Evolutionary conservation across 2,329 filamentous ascomycete species (phyloP), one percentile per base, ranked within the genome.

Genomic region (Penicillium expansum): DNA sequence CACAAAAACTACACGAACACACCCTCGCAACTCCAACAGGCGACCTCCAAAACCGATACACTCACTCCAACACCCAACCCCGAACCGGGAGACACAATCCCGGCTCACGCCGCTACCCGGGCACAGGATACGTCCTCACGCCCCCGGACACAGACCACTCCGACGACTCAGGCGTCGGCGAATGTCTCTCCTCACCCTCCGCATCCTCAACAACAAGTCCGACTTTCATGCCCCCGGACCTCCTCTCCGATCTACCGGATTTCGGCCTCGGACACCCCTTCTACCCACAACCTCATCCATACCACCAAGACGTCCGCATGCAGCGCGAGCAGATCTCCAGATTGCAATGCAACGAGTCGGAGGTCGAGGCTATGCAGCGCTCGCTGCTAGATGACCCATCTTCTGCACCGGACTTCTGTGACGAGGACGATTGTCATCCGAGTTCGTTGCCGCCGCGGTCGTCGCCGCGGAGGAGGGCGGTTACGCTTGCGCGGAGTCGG

Each of bases 171-270:
- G 69, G 73, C 38, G 67, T 68, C 18, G 41, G 67, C 20, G 48
- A 64, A 30, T 65, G 63, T 60, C 79, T 79, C 70, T 88, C 85
- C 47, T 77, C 78, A 5, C 79, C 74, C 56, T 86, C 81, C 57
- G 87, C 90, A 55, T 86, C 68, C 60, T 48, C 67, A 62, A 63
- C 69, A 60, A 18, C 70, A 58, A 70, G 65, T 22, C 68, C 71
- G 1, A 71, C 70, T 0, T 72, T 65, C 22, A 64, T 64, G 4
- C 71, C 70, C 3, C 53, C 60, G 4, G 69, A 72, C 39, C 61
- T 65, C 48, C 54, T 53, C 8, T 44, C 51, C 20, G 47, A 51
- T 3, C 24, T 48, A 11, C 49, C 41, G 2, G 43, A 30, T 13
- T 16, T 45, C 30, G 18, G 48, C 16, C 32, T 44, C 38, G 30